These are phyloP conservation scores for Diddensiella caesifluorescens DNA, from an alignment of 805 yeast species.

Conservation along the genomic window DNA sequence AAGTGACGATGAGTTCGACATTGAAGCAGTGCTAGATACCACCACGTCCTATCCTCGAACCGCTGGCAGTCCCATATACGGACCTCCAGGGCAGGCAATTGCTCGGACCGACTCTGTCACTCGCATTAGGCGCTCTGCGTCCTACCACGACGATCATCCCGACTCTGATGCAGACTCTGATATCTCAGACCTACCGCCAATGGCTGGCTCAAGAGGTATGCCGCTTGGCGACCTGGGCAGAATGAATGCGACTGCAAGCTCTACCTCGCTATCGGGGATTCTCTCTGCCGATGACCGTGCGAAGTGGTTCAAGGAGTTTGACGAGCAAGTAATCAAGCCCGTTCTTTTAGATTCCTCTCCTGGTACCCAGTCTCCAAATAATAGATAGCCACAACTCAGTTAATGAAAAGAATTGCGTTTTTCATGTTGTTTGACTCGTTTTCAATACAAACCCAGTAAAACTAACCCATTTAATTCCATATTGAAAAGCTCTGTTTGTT, in stretches of 20 bases:
- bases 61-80: slow-evolving; percentile 1
- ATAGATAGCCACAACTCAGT: neutral
- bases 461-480: too few species aligned
- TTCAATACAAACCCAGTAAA: too few species aligned
- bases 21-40: slow-evolving; percentile 47
- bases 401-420: too few species aligned
- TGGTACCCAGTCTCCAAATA: slow-evolving; percentile 14
- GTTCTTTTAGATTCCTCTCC: slow-evolving; percentile 61
- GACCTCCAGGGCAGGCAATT: slow-evolving; percentile 4
- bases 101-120: slow-evolving; percentile 9
- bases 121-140: slow-evolving; percentile 14
- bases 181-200: slow-evolving; percentile 34
- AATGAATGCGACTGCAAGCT: slow-evolving; percentile 2
- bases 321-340: slow-evolving; percentile 89
- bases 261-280: slow-evolving; percentile 22
- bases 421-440: too few species aligned
- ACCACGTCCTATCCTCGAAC: neutral
- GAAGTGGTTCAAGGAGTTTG: slow-evolving; percentile 89
- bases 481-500: too few species aligned
- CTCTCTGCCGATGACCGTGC: slow-evolving; percentile 61
- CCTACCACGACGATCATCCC: slow-evolving; percentile 17
- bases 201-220: slow-evolving; percentile 17
- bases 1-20: slow-evolving; percentile 93
- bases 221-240: slow-evolving; percentile 8
- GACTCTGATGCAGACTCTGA: slow-evolving; percentile 35